These are phyloP conservation scores for Ustilaginoidea virens DNA, from an alignment of 2,329 filamentous ascomycete genomes.

Conservation along the genomic window DNA sequence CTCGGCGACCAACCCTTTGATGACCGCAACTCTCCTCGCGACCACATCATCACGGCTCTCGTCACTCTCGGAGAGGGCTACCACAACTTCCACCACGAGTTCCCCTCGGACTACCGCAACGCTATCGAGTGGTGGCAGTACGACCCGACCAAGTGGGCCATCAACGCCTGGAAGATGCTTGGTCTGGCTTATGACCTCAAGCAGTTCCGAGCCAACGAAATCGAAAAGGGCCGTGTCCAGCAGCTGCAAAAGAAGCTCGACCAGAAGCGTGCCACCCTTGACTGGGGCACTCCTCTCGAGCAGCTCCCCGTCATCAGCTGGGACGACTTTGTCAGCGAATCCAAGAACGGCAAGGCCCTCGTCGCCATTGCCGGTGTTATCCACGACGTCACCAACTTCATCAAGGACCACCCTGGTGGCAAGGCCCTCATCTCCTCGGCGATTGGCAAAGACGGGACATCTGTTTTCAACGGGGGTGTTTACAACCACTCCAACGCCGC, in stretches of 20 bases:
- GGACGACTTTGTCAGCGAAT: slow-evolving; percentile 69
- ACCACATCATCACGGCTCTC: slow-evolving; percentile 73
- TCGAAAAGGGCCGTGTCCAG: slow-evolving; percentile 81
- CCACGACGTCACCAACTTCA: slow-evolving; percentile 71
- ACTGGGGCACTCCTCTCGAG: slow-evolving; percentile 78
- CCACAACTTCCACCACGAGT: slow-evolving; percentile 94
- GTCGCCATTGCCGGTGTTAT: slow-evolving; percentile 71
- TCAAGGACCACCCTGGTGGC: slow-evolving; percentile 82
- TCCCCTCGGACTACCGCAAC: slow-evolving; percentile 85
- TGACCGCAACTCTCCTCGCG: slow-evolving; percentile 80
- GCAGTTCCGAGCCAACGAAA: slow-evolving; percentile 83
- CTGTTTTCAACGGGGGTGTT: slow-evolving; percentile 84
- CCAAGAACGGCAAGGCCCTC: slow-evolving; percentile 61
- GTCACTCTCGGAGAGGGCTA: slow-evolving; percentile 80
- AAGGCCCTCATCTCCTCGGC: slow-evolving; percentile 72
- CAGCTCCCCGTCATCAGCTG: slow-evolving; percentile 74
- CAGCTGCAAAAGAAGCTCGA: slow-evolving; percentile 88
- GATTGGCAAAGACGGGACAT: slow-evolving; percentile 76
- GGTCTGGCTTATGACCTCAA: slow-evolving; percentile 78
- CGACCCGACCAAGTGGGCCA: slow-evolving; percentile 82
- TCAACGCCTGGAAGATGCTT: slow-evolving; percentile 71
- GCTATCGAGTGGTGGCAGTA: slow-evolving; percentile 86
- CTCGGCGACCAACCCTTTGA: slow-evolving; percentile 86
- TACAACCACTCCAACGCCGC: slow-evolving; percentile 84
- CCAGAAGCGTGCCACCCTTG: slow-evolving; percentile 65